Percentiles rank a stretch among this genome's conserved stretches.
These are phyloP conservation scores for Galerina marginata DNA, from an alignment of 768 basidiomycete species.

Conservation along the genomic window DNA sequence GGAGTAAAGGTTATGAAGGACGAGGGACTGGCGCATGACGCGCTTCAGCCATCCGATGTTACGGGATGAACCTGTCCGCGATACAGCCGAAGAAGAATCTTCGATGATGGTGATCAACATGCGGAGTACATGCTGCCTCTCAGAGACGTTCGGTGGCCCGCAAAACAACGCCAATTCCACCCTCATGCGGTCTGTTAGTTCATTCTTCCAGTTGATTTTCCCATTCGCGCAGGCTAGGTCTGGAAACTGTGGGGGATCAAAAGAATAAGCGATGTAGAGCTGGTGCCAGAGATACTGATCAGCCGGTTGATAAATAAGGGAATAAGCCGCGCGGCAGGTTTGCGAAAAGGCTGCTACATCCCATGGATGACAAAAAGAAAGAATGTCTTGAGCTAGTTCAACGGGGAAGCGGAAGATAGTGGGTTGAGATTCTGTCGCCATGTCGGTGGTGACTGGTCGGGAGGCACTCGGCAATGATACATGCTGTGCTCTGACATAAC, in stretches of 20 bases:
- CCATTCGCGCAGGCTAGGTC: constrained; percentile 13
- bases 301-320: constrained; percentile 51
- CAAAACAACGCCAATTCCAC: constrained; percentile 38
- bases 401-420: constrained; percentile 48
- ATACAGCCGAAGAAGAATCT: constrained; percentile 33
- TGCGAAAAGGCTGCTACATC: constrained; percentile 65
- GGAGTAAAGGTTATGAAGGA: constrained; percentile 34
- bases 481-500: not conserved
- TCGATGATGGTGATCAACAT: constrained; percentile 47
- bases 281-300: constrained; percentile 74
- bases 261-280: constrained; percentile 61
- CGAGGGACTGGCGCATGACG: constrained; percentile 42
- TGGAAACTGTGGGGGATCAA: constrained; percentile 64
- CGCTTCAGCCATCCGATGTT: constrained; percentile 53
- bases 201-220: constrained; percentile 35
- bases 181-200: constrained; percentile 46
- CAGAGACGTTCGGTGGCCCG: constrained; percentile 24
- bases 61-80: constrained; percentile 35
- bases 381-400: constrained; percentile 65
- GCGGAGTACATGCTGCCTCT: constrained; percentile 40
- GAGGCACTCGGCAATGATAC: not conserved
- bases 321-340: constrained; percentile 54
- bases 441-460: constrained; percentile 9
- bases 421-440: constrained; percentile 8
- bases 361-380: constrained; percentile 58